phyloP scores from a whole-genome alignment of 805 yeast genomes.

The Millerago galiae region DNA sequence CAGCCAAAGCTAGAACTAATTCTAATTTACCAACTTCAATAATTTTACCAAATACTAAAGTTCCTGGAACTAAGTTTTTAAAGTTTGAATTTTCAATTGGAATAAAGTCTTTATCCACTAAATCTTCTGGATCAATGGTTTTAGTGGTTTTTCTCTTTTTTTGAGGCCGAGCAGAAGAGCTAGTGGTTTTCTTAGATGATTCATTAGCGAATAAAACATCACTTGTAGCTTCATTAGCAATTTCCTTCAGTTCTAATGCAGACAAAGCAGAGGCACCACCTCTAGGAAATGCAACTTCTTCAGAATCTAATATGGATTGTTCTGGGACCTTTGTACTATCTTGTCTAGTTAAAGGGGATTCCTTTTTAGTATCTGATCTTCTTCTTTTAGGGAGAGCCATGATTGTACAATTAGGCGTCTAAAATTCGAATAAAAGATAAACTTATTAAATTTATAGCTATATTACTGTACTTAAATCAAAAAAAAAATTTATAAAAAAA shows the following conservation, averaged over 20 bases:
- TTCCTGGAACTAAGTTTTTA: conserved; percentile 62
- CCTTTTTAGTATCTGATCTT: conserved; percentile 37
- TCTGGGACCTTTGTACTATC: conserved; percentile 34
- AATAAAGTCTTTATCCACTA: conserved; percentile 26
- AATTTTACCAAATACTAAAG: conserved; percentile 73
- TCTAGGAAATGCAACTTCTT: conserved; percentile 70
- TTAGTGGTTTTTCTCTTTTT: conserved; percentile 38
- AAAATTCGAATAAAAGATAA: neutral
- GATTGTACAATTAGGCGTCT: neutral
- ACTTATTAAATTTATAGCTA: neutral
- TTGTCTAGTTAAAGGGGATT: conserved; percentile 34
- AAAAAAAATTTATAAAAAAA: conserved; percentile 15
- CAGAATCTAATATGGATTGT: conserved; percentile 30
- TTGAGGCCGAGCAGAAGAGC: conserved; percentile 21
- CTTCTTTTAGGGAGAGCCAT: conserved; percentile 37
- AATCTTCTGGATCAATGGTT: conserved; percentile 16
- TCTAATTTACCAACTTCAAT: conserved; percentile 54
- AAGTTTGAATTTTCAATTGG: conserved; percentile 57
- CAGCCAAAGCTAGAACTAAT: conserved; percentile 67
- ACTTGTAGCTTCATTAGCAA: conserved; percentile 83
- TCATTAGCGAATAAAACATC: conserved; percentile 67
- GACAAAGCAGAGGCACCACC: conserved; percentile 87
- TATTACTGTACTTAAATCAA: neutral
- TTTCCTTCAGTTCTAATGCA: conserved; percentile 86
- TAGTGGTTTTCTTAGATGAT: neutral